These are phyloP conservation scores for Hypomyces perniciosus DNA, from an alignment of 2,329 filamentous ascomycete genomes.

Conservation along the genomic window DNA sequence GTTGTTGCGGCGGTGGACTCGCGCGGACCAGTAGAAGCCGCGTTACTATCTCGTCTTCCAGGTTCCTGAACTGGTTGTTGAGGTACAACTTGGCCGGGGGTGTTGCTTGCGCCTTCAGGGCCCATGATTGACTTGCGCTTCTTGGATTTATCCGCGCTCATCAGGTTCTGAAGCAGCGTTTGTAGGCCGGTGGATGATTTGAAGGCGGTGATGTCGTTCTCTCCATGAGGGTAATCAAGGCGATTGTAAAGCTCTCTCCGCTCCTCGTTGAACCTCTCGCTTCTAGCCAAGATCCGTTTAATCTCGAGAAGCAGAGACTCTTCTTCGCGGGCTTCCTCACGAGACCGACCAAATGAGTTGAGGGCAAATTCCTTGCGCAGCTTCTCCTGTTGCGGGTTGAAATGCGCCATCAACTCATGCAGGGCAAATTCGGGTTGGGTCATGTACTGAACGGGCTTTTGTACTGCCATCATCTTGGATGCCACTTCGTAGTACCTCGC, in stretches of 20 bases:
- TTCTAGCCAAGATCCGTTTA: slow-evolving; percentile 81
- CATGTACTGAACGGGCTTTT: slow-evolving; percentile 82
- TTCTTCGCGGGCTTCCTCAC: slow-evolving; percentile 88
- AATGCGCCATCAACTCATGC: slow-evolving; percentile 81
- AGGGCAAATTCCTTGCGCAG: slow-evolving; percentile 80
- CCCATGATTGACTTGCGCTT: slow-evolving; percentile 70
- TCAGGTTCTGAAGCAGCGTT: slow-evolving; percentile 72
- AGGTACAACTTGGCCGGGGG: slow-evolving; percentile 34
- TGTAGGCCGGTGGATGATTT: slow-evolving; percentile 76
- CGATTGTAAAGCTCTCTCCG: slow-evolving; percentile 80
- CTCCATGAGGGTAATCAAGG: slow-evolving; percentile 69
- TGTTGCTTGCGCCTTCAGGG: slow-evolving; percentile 46
- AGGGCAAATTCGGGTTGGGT: slow-evolving; percentile 73
- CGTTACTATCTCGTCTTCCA: slow-evolving; percentile 48
- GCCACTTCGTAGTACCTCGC: slow-evolving; percentile 83
- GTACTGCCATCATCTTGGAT: slow-evolving; percentile 71
- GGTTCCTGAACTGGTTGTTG: slow-evolving; percentile 31
- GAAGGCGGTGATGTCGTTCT: slow-evolving; percentile 69
- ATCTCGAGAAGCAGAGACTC: slow-evolving; percentile 84
- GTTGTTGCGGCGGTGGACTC: slow-evolving; percentile 30
- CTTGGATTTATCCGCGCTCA: slow-evolving; percentile 80
- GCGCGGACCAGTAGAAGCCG: slow-evolving; percentile 36
- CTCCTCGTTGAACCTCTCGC: slow-evolving; percentile 81
- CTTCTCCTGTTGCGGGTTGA: slow-evolving; percentile 73
- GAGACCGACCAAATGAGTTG: slow-evolving; percentile 69